Evolutionary conservation across 148 eudicot species (phyloP).

Genomic region (Rhododendron mucronatum): DNA sequence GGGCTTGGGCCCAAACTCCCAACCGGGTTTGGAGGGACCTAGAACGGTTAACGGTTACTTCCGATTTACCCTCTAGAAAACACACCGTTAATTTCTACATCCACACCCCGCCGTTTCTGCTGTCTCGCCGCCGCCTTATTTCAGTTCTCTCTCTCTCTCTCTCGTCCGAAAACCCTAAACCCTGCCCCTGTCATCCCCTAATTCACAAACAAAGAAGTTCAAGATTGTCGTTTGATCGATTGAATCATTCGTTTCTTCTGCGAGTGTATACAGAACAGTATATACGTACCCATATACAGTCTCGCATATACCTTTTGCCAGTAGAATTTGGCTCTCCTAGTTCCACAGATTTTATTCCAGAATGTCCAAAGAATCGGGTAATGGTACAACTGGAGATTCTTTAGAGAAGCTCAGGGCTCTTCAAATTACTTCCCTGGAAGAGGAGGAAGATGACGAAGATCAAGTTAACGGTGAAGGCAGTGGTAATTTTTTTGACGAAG

Average conservation of each 20-base stretch:
- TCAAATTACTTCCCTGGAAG: slow-evolving; percentile 43
- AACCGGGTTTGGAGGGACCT: too few relatives aligned
- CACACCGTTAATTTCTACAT: background rate
- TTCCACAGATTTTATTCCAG: background rate
- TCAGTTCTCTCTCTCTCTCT: background rate
- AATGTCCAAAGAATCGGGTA: slow-evolving; percentile 1
- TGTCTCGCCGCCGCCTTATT: too few relatives aligned
- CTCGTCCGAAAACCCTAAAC: background rate
- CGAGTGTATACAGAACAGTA: background rate
- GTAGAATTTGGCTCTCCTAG: background rate
- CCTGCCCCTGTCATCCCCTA: background rate
- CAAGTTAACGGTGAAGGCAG: slow-evolving; percentile 6
- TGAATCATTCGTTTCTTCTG: background rate
- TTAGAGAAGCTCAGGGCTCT: slow-evolving; percentile 37
- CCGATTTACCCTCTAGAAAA: background rate
- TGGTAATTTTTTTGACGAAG: background rate
- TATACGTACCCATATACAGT: background rate
- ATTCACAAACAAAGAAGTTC: background rate
- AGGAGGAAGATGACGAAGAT: slow-evolving; percentile 38
- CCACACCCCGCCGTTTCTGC: background rate
- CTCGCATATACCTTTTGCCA: background rate
- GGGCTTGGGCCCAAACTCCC: background rate
- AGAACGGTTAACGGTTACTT: background rate
- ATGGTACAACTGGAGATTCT: slow-evolving; percentile 19
- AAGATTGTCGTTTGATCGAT: background rate